Evolutionary conservation across 1,284 basidiomycete genomes (phyloP), one percentile per base, ranked within the genome.

Genomic region (Marasmius oreades): DNA sequence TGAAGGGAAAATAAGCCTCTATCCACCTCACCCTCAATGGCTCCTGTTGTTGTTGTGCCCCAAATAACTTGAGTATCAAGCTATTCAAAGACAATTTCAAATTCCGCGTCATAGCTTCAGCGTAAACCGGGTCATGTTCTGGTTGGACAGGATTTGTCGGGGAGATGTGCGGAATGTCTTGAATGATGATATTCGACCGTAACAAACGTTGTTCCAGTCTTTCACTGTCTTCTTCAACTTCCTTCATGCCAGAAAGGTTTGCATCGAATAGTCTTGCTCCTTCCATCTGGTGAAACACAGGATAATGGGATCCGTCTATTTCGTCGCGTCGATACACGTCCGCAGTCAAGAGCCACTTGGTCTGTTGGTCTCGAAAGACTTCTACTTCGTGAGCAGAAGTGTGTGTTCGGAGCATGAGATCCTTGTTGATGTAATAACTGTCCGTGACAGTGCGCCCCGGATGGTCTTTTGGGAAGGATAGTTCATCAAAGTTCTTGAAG

Each of bases 261-360:
- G 80, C 75, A 46, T 77, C 73, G 63, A 91, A 95, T 51, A 98
- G 85, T 44, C 86, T 79, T 20, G 95, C 94, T 31, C 96, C 97
- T 71, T 99, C 97, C 77, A 98, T 94, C 74, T 99, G 97, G 73
- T 99, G 97, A 71, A 99, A 99, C 45, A 98, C 91, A 18, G 97
- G 97, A 71, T 98, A 98, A 72, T 99, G 97, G 10, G 90, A 92
- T 20, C 85, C 82, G 74, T 99, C 97, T 62, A 99, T 99, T 74
- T 99, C 97, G 81, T 99, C 97, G 62, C 97, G 85, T 44, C 97
- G 78, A 73, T 98, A 99, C 47, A 99, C 97, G 75, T 99, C 97
- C n/a, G 97, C 95, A 1, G 95, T 92, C 51, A 99, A 79, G 33
- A 99, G 78, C 92, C 95, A 99, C 53, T 81, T 79, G 36, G 90